These are phyloP conservation scores for Syzygium aromaticum DNA, from an alignment of 345 rosid genomes.

Conservation along the genomic window DNA sequence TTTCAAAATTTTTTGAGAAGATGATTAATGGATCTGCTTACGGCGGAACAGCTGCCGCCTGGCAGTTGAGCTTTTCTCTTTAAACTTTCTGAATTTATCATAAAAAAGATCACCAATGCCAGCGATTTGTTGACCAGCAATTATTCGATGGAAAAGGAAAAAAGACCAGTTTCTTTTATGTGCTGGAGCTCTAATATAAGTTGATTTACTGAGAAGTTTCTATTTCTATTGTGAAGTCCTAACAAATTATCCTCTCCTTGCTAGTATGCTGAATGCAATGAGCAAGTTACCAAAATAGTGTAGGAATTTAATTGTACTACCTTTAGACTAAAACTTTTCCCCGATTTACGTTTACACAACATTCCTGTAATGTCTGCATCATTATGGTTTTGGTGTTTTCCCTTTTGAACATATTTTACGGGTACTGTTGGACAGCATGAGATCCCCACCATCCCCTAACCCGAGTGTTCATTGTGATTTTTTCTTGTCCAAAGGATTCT, in stretches of 20 bases:
- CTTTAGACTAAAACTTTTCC: neutral
- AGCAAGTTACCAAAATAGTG: neutral
- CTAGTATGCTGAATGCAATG: neutral
- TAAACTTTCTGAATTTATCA: neutral
- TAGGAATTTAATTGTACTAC: neutral
- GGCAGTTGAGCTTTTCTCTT: neutral
- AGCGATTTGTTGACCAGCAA: neutral
- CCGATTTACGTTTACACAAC: neutral
- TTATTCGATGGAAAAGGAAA: neutral
- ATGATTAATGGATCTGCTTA: neutral
- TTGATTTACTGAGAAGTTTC: neutral
- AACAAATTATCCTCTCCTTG: neutral
- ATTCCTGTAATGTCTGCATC: neutral
- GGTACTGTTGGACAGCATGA: neutral
- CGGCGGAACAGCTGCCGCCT: neutral
- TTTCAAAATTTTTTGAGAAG: neutral
- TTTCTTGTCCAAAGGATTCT: neutral
- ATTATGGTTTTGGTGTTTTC: neutral
- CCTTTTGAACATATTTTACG: neutral
- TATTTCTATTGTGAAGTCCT: neutral
- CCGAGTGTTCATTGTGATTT: neutral
- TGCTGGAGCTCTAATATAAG: neutral
- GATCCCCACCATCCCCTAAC: neutral
- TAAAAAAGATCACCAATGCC: neutral
- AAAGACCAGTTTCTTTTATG: neutral